Base-by-base conservation (phyloP, 2,329 filamentous ascomycete species). In the Fusarium sp. region DNA sequence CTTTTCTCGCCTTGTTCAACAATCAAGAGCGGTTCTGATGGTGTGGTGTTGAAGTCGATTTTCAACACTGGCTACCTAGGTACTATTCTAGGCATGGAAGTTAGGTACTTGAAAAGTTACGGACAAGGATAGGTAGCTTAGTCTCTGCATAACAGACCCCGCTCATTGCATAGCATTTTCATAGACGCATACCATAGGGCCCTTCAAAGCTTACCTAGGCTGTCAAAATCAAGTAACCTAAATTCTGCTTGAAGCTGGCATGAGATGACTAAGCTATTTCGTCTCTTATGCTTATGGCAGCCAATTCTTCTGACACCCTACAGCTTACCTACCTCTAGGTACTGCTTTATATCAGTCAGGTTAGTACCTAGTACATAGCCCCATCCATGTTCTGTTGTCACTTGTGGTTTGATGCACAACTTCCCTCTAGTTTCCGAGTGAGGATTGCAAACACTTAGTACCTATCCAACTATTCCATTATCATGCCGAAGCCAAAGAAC, bases 401-500 rank as follows among this genome's bases (percentile, higher is more conserved):
- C 18, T 27, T 41, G 20, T 20, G 9, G 3, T 12, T 44, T 25
- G 27, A 15, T 27, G n/a, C 12, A 15, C 13, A 22, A 12, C n/a
- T 41, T 9, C 13, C 27, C 5, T 53, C 8, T 29, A 20, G 41
- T 22, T 53, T 20, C n/a, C 16, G 18, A n/a, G 16, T 22, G 38
- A n/a, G 15, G 11, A 41, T 43, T 25, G 16, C 22, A 27, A 53
- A 27, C 24, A n/a, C 7, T 38, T n/a, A 38, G 29, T 30, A 15
- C 6, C 10, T 25, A 29, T 20, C 12, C 12, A 25, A 64, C 11
- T 40, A 70, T 16, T 25, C 2, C n/a, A 16, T 27, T 13, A 43
- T 49, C 27, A 81, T 81, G 80, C 72, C 79, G n/a, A 82, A 78
- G 49, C 70, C 75, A 44, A 82, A 78, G 54, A 74, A 75, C 46